phyloP scores from a whole-genome alignment of 163 green algal genomes.

The Volvox carteri region DNA sequence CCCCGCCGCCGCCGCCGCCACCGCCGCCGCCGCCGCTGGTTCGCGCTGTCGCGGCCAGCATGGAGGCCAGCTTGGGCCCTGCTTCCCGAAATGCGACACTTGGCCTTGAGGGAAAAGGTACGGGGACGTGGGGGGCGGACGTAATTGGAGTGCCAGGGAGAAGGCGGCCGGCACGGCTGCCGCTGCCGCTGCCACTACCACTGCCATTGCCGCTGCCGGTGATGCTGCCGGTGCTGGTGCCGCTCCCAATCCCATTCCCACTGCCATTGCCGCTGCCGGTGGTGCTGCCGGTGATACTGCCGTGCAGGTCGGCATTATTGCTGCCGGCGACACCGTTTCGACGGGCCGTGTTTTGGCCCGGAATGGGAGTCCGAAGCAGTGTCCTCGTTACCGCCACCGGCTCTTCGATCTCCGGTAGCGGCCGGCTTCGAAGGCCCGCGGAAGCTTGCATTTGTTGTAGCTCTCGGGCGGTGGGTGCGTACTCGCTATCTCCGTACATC shows the following conservation, averaged over 20 bases:
- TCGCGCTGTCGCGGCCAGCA: background rate
- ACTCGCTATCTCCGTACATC: constrained; percentile 33
- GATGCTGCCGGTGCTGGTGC: background rate
- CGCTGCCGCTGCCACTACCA: background rate
- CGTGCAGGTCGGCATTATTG: background rate
- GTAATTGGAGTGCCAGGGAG: background rate
- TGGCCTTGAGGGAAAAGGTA: background rate
- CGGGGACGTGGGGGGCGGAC: background rate
- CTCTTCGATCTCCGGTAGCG: constrained; percentile 10
- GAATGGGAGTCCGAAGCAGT: background rate
- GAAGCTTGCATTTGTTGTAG: background rate
- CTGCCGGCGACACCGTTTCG: no score
- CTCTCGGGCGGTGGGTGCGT: background rate
- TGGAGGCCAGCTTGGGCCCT: background rate
- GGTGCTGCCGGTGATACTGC: background rate
- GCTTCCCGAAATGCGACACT: background rate
- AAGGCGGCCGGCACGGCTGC: background rate
- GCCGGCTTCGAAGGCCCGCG: background rate
- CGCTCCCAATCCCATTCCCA: no score
- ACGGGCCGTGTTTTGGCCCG: no score
- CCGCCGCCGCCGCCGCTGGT: no score
- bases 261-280: background rate
- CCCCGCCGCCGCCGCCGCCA: background rate
- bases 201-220: background rate
- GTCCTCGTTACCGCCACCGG: background rate